phyloP scores from a whole-genome alignment of 2,329 filamentous ascomycete genomes.

The Pseudophaeomoniella oleicola region DNA sequence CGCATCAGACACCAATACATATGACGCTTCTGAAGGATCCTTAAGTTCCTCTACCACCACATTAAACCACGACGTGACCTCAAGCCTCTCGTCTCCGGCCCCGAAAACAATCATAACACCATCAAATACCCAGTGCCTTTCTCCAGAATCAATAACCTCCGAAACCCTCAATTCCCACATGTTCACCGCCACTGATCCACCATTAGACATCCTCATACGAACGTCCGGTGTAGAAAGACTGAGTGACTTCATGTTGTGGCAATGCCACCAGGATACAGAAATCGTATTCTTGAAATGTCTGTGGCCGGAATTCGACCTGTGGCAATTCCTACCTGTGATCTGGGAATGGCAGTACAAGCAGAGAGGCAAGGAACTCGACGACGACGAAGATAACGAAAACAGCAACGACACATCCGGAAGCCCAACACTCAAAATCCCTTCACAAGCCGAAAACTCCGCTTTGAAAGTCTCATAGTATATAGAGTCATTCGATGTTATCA shows the following conservation, averaged over 20 bases:
- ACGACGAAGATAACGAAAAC: too few species aligned
- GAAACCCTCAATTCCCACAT: constrained; percentile 73
- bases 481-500: too few species aligned
- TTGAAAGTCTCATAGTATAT: too few species aligned
- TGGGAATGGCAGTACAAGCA: constrained; percentile 69
- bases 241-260: constrained; percentile 98
- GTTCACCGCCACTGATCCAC: constrained; percentile 74
- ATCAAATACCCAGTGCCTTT: constrained; percentile 36
- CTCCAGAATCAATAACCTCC: constrained; percentile 75
- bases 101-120: constrained; percentile 1
- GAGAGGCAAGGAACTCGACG: constrained; percentile 24
- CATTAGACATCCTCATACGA: constrained; percentile 76
- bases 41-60: neutral
- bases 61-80: neutral
- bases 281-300: constrained; percentile 84
- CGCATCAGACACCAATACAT: neutral
- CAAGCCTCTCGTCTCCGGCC: neutral
- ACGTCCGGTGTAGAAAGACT: constrained; percentile 87
- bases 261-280: constrained; percentile 83
- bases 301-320: constrained; percentile 93
- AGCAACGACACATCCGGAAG: too few species aligned
- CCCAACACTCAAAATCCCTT: too few species aligned
- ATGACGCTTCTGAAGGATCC: neutral
- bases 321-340: constrained; percentile 82
- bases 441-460: too few species aligned